Conservation (phyloP, 768 basidiomycete species). For the Porpolomopsis calyptriformis region DNA sequence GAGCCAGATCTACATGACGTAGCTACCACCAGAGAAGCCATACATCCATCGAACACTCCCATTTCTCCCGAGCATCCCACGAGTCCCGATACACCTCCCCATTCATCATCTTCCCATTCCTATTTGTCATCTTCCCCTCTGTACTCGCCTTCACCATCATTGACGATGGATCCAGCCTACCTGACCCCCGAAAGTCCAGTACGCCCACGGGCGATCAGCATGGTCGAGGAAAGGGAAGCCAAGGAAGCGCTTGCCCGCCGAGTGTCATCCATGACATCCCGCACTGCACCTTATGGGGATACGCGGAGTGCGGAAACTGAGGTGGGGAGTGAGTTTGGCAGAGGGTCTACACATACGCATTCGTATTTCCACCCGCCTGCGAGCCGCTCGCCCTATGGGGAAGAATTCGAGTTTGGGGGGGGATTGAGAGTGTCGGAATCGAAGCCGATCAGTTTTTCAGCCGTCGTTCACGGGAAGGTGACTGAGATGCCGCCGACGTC, state of each 20-base stretch:
- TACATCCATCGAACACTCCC: not conserved
- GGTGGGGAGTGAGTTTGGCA: conserved; percentile 18
- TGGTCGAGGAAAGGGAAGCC: not conserved
- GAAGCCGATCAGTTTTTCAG: conserved; percentile 32
- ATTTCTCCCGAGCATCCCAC: not conserved
- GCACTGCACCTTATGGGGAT: not conserved
- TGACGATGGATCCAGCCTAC: not conserved
- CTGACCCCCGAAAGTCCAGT: not conserved
- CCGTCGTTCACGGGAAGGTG: conserved; percentile 49
- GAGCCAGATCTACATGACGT: too few relatives aligned
- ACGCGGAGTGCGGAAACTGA: not conserved
- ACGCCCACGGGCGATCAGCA: not conserved
- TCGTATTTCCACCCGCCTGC: conserved; percentile 18
- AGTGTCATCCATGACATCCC: not conserved
- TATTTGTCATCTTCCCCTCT: not conserved
- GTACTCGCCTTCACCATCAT: not conserved
- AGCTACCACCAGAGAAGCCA: too few relatives aligned
- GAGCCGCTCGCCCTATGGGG: not conserved
- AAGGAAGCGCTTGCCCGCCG: not conserved
- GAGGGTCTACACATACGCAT: conserved; percentile 16
- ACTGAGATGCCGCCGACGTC: conserved; percentile 27
- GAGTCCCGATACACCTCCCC: not conserved
- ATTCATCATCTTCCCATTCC: not conserved
- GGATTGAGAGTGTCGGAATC: conserved; percentile 7
- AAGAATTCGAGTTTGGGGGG: conserved; percentile 3